Evolutionary conservation across 2,329 filamentous ascomycete genomes (phyloP).

Genomic region (Ceratocystis smalleyi): DNA sequence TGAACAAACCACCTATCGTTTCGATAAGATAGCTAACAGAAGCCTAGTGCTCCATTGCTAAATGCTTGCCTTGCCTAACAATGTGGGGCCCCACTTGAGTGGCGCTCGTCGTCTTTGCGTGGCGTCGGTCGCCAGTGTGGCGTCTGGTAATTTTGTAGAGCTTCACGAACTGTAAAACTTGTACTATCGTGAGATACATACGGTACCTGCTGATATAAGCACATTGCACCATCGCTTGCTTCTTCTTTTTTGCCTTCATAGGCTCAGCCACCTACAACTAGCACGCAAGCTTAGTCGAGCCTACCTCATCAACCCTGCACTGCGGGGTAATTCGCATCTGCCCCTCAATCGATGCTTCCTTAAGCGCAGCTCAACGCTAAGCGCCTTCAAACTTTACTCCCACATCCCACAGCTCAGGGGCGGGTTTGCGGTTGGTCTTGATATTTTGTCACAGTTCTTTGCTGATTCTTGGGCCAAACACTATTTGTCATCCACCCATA

Average conservation of each 20-base stretch:
- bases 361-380: background rate
- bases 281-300: background rate
- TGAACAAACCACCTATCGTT: constrained; percentile 15
- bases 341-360: constrained; percentile 11
- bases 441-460: background rate
- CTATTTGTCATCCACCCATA: background rate
- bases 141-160: background rate
- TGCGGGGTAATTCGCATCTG: constrained; percentile 13
- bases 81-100: background rate
- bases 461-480: background rate
- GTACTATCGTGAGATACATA: too few relatives aligned
- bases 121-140: background rate
- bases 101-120: background rate
- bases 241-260: background rate
- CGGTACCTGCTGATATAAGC: too few relatives aligned
- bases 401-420: background rate
- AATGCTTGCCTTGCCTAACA: background rate
- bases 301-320: background rate
- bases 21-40: background rate
- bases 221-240: too few relatives aligned
- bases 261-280: background rate
- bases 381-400: background rate
- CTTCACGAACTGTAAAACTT: background rate
- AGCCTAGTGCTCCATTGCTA: background rate
- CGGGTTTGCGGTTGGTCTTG: background rate